phyloP scores from a whole-genome alignment of 2,329 filamentous ascomycete genomes.

The Passalora sequoiae region DNA sequence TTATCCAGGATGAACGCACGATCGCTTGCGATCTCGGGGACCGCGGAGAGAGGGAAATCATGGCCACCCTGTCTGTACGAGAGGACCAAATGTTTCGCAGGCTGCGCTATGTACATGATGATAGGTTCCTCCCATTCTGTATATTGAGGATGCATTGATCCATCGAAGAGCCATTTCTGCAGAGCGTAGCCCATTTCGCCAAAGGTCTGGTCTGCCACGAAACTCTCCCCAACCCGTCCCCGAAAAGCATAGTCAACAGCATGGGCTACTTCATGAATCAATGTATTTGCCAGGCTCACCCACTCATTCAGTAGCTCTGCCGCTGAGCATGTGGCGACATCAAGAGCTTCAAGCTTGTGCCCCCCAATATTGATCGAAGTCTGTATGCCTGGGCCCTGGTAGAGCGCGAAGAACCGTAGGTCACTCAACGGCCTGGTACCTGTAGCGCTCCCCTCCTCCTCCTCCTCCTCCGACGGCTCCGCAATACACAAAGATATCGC shows the following conservation, averaged over 20 bases:
- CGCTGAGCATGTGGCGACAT: neutral
- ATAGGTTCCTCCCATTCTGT: too few species aligned
- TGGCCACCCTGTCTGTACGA: too few species aligned
- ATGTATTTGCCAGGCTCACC: neutral
- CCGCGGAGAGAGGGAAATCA: too few species aligned
- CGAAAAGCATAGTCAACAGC: neutral
- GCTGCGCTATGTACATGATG: too few species aligned
- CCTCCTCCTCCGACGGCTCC: neutral
- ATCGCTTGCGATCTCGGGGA: too few species aligned
- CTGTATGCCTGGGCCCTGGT: neutral
- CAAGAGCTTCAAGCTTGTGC: neutral
- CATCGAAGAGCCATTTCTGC: neutral
- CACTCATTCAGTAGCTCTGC: neutral
- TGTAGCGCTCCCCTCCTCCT: too few species aligned
- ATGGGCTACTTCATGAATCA: neutral
- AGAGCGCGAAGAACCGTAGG: neutral
- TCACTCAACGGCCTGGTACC: too few species aligned
- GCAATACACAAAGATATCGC: neutral
- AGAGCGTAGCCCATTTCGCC: neutral
- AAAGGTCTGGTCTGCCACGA: neutral
- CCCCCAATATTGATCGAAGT: neutral
- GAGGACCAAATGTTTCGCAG: too few species aligned
- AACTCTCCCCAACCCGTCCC: neutral
- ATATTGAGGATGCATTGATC: too few species aligned
- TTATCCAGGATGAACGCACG: too few species aligned